These are phyloP conservation scores for Diaporthe amygdali DNA, from an alignment of 2,329 filamentous ascomycete genomes.

Conservation along the genomic window DNA sequence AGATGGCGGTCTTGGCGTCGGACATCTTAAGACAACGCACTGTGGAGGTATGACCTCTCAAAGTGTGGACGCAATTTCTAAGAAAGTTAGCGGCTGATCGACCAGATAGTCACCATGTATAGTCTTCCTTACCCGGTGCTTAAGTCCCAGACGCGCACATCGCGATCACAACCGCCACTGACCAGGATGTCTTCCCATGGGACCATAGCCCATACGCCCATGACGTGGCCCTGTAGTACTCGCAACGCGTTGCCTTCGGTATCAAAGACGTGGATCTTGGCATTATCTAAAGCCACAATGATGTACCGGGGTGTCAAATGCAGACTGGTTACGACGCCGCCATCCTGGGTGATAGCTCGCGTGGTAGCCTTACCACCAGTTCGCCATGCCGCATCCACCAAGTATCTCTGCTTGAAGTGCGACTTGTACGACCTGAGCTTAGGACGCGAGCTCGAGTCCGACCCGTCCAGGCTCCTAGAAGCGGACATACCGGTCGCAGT, in stretches of 20 bases:
- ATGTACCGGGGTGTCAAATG: constrained; percentile 97
- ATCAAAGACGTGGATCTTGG: constrained; percentile 98
- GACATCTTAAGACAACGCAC: constrained; percentile 98
- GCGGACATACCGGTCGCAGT: constrained; percentile 40
- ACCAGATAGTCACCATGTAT: neutral
- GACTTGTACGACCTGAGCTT: constrained; percentile 87
- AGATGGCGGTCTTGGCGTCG: constrained; percentile 91
- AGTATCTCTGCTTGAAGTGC: constrained; percentile 96
- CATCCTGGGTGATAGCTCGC: constrained; percentile 92
- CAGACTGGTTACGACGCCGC: constrained; percentile 93
- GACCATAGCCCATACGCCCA: constrained; percentile 99
- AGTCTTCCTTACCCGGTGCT: constrained; percentile 74
- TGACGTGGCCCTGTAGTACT: constrained; percentile 92
- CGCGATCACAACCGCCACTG: constrained; percentile 93
- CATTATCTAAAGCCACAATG: constrained; percentile 95
- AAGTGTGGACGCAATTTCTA: constrained; percentile 77
- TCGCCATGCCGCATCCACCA: constrained; percentile 96
- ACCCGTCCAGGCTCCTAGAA: constrained; percentile 63
- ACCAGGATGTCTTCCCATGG: constrained; percentile 96
- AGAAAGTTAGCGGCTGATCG: constrained; percentile 33
- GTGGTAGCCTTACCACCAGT: constrained; percentile 85
- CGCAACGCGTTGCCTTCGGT: constrained; percentile 87
- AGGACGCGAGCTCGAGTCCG: constrained; percentile 51
- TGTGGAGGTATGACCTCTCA: constrained; percentile 95
- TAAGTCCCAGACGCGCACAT: constrained; percentile 97